Base-by-base conservation (phyloP, 768 basidiomycete genomes). In the Cystofilobasidium capitatum region DNA sequence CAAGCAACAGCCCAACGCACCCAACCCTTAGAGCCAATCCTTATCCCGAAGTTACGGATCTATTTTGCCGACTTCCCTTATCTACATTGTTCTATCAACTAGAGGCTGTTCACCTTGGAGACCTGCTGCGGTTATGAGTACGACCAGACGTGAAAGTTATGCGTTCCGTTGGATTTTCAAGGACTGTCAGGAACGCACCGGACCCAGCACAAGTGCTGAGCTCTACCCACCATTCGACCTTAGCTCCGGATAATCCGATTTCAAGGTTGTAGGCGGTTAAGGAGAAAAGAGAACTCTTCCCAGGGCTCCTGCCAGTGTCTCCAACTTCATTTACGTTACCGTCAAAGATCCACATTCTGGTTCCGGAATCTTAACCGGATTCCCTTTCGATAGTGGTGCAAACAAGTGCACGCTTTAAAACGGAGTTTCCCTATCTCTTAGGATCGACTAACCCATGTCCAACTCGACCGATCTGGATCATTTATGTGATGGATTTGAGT, bases 401-500 rank as follows among this genome's bases (percentile, higher is more conserved):
- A 82, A 84, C 72, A 84, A 84, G 81, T 81, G 80, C 71, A 73
- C 81, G 78, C 83, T 83, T 84, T 84, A 79, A 84, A 84, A 84
- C 83, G 82, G 84, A 84, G 81, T 81, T 84, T 82, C 81, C 83
- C 83, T 84, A 83, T 83, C 81, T 83, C 83, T 85, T 85, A 85
- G 83, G 85, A 86, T 85, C 84, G 84, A 86, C 85, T 87, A 81
- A 86, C 85, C 85, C 85, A 83, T 85, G 85, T 85, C 83, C 85
- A 86, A 86, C 84, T 85, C 82, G 82, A 84, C 85, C 83, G 82
- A 84, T 83, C 83, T 82, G 75, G 83, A 86, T 79, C n/a, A n/a
- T n/a, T 86, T 83, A 78, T 83, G 82, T 81, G 82, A 86, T 77
- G 85, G 84, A 79, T 83, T 83, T 81, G 85, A 82, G 83, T 85